These are phyloP conservation scores for Friedmanniomyces simplex DNA, from an alignment of 495 filamentous ascomycete species.

Conservation along the genomic window DNA sequence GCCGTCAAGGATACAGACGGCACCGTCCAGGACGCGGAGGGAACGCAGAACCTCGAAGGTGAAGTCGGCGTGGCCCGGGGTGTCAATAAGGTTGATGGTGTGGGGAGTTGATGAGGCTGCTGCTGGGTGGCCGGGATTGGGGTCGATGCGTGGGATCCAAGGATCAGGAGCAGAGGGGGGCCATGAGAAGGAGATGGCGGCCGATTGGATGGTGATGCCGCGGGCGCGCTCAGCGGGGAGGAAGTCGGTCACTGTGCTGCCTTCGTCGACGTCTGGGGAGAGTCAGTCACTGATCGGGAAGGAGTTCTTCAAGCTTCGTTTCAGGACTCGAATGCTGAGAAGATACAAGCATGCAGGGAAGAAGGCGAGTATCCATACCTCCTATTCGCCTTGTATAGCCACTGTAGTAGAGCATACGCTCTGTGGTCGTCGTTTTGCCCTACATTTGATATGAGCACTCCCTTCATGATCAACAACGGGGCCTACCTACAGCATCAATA, in stretches of 20 bases:
- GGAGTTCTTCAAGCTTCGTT: too few relatives aligned
- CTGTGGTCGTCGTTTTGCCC: slow-evolving; percentile 98
- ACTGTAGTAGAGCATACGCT: slow-evolving; percentile 98
- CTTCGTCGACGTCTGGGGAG: slow-evolving; percentile 79
- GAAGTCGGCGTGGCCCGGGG: slow-evolving; percentile 95
- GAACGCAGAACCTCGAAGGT: slow-evolving; percentile 95
- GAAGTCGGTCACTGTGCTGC: slow-evolving; percentile 96
- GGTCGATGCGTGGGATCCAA: slow-evolving; percentile 9
- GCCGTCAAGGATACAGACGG: slow-evolving; percentile 89
- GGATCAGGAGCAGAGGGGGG: slow-evolving; percentile 30
- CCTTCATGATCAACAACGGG: not conserved
- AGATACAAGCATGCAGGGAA: too few relatives aligned
- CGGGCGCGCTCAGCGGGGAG: slow-evolving; percentile 85
- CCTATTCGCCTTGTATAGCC: slow-evolving; percentile 80
- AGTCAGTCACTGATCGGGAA: too few relatives aligned
- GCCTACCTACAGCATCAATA: slow-evolving; percentile 72
- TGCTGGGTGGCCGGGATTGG: too few relatives aligned
- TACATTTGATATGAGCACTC: slow-evolving; percentile 25
- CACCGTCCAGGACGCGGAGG: slow-evolving; percentile 84
- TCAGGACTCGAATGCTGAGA: too few relatives aligned
- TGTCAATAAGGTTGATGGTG: slow-evolving; percentile 91
- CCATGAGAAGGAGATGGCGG: slow-evolving; percentile 93
- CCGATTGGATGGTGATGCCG: slow-evolving; percentile 96
- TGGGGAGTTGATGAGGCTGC: slow-evolving; percentile 33
- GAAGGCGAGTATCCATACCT: too few relatives aligned